Conservation (phyloP, 148 eudicot species). For the Amaranthus palmeri region DNA sequence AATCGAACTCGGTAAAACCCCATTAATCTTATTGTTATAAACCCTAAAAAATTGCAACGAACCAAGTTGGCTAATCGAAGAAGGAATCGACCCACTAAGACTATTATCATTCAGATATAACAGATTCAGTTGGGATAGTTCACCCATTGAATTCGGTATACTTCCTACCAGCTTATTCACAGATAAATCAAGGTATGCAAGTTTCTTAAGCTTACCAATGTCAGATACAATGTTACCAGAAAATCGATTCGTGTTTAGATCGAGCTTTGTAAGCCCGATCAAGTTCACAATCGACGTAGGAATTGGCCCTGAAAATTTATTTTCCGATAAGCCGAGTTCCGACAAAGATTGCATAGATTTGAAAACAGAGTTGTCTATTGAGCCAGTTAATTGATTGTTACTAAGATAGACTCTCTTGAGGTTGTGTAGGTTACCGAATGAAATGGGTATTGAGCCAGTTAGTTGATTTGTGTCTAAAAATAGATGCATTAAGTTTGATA, state of each 20-base stretch:
- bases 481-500: conserved; percentile 33
- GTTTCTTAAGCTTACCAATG: conserved; percentile 46
- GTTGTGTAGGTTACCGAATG: conserved; percentile 32
- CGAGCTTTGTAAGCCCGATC: conserved; percentile 30
- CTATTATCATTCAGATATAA: conserved; percentile 44
- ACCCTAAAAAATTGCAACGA: conserved; percentile 40
- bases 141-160: conserved; percentile 56
- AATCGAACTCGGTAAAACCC: conserved; percentile 41
- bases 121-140: conserved; percentile 29
- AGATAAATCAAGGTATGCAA: conserved; percentile 52
- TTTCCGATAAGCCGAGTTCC: conserved; percentile 49
- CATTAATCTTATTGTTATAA: conserved; percentile 39
- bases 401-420: conserved; percentile 38
- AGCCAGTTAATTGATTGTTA: conserved; percentile 45
- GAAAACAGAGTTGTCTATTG: conserved; percentile 34
- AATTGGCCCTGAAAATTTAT: conserved; percentile 45
- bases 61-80: conserved; percentile 36
- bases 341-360: conserved; percentile 23
- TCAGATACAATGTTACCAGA: conserved; percentile 45
- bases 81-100: conserved; percentile 45
- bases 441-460: conserved; percentile 43
- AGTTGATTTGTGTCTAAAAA: conserved; percentile 53
- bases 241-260: conserved; percentile 42
- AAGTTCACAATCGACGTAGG: conserved; percentile 46
- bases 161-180: conserved; percentile 42